These are phyloP conservation scores for Diplodia mutila DNA, from an alignment of 2,329 filamentous ascomycete genomes.

Conservation along the genomic window DNA sequence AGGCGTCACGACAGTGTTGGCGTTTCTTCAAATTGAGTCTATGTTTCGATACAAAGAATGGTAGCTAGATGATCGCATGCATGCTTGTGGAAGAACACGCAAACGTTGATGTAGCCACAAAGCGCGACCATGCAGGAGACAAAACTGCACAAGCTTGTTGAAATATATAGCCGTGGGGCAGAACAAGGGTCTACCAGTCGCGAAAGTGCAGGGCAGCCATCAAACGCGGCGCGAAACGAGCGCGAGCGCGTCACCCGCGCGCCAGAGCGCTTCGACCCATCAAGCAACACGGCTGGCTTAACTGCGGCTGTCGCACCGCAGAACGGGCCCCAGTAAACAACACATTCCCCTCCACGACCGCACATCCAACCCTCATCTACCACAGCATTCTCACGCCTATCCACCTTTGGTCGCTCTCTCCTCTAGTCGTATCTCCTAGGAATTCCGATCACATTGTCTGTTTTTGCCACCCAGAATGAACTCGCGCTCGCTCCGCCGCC, in stretches of 20 bases:
- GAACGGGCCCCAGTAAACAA: slow-evolving; percentile 8
- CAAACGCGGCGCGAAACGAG: slow-evolving; percentile 7
- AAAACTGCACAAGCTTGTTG: background rate
- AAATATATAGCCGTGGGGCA: background rate
- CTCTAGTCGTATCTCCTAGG: background rate
- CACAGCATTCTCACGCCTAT: background rate
- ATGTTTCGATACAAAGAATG: background rate
- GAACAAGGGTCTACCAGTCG: background rate
- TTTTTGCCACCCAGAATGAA: slow-evolving; percentile 37
- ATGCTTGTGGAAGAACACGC: background rate
- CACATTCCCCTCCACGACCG: slow-evolving; percentile 3
- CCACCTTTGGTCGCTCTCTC: background rate
- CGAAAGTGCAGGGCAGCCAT: background rate
- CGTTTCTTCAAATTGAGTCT: slow-evolving; percentile 3
- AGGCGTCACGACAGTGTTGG: background rate
- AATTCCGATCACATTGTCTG: background rate
- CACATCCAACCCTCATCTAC: background rate
- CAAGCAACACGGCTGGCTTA: slow-evolving; percentile 3
- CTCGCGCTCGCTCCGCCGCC: slow-evolving; percentile 58
- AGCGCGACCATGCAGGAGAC: background rate
- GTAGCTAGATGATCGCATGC: background rate
- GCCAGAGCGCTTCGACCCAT: background rate
- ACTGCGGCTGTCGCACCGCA: slow-evolving; percentile 23
- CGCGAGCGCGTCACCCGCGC: slow-evolving; percentile 21
- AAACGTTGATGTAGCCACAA: background rate